A percentile compares a stretch with the other conserved stretches of the same genome.
These are phyloP conservation scores for Ogataea zsoltii DNA, from an alignment of 805 yeast genomes.

Conservation along the genomic window DNA sequence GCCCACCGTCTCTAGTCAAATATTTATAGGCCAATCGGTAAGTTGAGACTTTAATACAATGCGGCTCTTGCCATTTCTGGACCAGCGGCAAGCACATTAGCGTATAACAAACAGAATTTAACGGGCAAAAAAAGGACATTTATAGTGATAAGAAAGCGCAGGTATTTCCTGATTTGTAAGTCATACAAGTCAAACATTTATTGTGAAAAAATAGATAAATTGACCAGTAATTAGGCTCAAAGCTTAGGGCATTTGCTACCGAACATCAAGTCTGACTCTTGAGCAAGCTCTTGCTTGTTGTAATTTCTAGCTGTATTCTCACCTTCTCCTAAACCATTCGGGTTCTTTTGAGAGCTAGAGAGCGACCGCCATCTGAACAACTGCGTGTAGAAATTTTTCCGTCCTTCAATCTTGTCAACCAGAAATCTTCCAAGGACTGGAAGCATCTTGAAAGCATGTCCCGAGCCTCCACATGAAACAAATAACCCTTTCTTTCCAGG, in stretches of 20 bases:
- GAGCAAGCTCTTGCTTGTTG: constrained; percentile 22
- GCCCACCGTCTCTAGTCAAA: no score
- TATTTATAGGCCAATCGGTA: no score
- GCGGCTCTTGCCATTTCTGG: no score
- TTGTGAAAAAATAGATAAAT: no score
- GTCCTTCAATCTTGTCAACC: constrained; percentile 36
- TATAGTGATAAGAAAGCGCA: no score
- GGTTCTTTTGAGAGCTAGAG: constrained; percentile 25
- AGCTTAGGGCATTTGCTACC: constrained; percentile 1
- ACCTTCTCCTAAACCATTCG: constrained; percentile 32
- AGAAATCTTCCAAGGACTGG: constrained; percentile 35
- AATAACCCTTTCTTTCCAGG: constrained; percentile 32
- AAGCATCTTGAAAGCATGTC: constrained; percentile 38
- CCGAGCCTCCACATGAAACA: constrained; percentile 39
- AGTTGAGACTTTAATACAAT: no score
- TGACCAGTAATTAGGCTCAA: no score
- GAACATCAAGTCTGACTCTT: constrained; percentile 15
- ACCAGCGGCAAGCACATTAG: no score
- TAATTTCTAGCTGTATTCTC: constrained; percentile 20
- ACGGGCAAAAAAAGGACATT: no score
- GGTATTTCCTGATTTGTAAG: no score
- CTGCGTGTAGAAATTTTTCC: constrained; percentile 31
- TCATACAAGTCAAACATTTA: no score
- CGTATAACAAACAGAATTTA: no score
- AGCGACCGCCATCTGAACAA: constrained; percentile 38